Conservation (phyloP, 140 eudicot species). For the Erigeron philadelphicus region DNA sequence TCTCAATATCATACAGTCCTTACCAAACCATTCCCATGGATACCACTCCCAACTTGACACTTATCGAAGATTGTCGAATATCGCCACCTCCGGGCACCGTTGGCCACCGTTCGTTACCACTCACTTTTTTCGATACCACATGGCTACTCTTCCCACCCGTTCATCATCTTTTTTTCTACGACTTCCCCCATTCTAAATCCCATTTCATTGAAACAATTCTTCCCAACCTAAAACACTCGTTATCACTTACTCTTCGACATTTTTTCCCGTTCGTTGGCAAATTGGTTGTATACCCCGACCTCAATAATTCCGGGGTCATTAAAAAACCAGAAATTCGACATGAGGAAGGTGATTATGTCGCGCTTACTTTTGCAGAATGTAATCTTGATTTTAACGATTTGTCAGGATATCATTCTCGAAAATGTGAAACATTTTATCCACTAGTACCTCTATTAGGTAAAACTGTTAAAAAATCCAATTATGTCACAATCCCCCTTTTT, state of each 20-base stretch:
- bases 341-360: constrained; percentile 12
- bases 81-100: constrained; percentile 8
- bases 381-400: not conserved
- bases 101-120: constrained; percentile 12
- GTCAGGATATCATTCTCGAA: constrained; percentile 19
- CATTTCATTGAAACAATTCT: not conserved
- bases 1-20: not conserved
- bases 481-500: constrained; percentile 8
- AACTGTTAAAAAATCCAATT: not conserved
- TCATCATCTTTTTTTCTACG: not conserved
- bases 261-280: constrained; percentile 16
- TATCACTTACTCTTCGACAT: constrained; percentile 6
- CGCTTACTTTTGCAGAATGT: constrained; percentile 12
- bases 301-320: not conserved
- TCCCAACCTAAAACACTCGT: constrained; percentile 7
- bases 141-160: constrained; percentile 12
- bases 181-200: constrained; percentile 8
- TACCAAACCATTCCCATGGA: not conserved
- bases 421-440: constrained; percentile 4
- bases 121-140: constrained; percentile 2
- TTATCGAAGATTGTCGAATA: not conserved
- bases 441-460: constrained; percentile 2
- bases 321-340: not conserved
- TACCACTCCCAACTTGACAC: not conserved
- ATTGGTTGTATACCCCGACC: not conserved